Base-by-base conservation (phyloP, 1,284 basidiomycete genomes). In the Ceratobasidium sp. region DNA sequence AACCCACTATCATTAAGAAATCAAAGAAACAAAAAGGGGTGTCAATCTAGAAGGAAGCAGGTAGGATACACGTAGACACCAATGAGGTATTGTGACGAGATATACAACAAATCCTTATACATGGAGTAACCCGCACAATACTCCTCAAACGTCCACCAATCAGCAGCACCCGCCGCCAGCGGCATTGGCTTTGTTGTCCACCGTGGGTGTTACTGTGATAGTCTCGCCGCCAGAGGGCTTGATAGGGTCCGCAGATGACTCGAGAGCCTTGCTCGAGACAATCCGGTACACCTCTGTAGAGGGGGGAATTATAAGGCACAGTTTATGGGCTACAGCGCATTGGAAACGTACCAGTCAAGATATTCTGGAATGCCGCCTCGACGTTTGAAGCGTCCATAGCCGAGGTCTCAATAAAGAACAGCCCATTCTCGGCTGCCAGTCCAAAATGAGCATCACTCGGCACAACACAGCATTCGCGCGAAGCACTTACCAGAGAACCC, bases 331-430 rank as follows among this genome's bases (percentile, higher is more conserved):
- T 49, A 24, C 19, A 58, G 19, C 22, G 2, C 62, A 34, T 65
- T 77, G 22, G n/a, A n/a, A n/a, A 83, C 89, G 77, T 74, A 96
- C 96, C 96, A 72, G 94, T 93, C 76, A 99, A 88, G 81, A 98
- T 98, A 79, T 91, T 96, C 84, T 98, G 96, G 91, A 99, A 99
- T 69, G 97, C 95, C 73, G 88, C 84, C 84, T 98, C 97, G 83
- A 99, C 98, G 84, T 98, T 98, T 71, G 94, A 96, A 79, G 96
- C 95, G 88, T 99, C 97, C 88, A 99, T 90, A 83, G 98, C 97
- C 79, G 98, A 99, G 76, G 97, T 99, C 87, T 99, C 97, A 80
- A 99, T 98, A 87, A 97, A 97, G 74, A 93, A 95, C 77, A 98
- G 84, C 58, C 91, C 90, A 82, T 98, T 97, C 82, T 91, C 89